Conservation (phyloP, 2,329 filamentous ascomycete species). For the Xylaria sp. region DNA sequence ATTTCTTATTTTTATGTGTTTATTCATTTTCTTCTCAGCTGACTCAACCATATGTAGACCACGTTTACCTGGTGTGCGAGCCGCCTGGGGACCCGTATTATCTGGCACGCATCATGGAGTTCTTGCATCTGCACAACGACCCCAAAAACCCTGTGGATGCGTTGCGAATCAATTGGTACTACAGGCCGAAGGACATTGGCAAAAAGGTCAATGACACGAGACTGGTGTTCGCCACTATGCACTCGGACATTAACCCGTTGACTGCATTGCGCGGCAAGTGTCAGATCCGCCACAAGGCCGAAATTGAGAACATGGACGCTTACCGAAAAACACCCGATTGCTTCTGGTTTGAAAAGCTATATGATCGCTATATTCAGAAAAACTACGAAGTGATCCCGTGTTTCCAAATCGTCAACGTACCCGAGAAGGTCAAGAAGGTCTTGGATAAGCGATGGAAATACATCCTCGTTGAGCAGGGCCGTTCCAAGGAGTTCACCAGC, state of each 20-base stretch:
- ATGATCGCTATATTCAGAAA: slow-evolving; percentile 97
- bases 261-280: slow-evolving; percentile 93
- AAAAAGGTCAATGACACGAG: slow-evolving; percentile 90
- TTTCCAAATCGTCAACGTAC: slow-evolving; percentile 91
- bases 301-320: slow-evolving; percentile 79
- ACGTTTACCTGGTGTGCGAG: slow-evolving; percentile 96
- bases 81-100: slow-evolving; percentile 98
- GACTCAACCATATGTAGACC: slow-evolving; percentile 49
- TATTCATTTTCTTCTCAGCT: slow-evolving; percentile 35
- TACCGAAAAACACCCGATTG: slow-evolving; percentile 83
- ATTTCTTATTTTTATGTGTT: slow-evolving; percentile 6
- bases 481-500: slow-evolving; percentile 92
- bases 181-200: slow-evolving; percentile 92
- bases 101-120: slow-evolving; percentile 97
- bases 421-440: slow-evolving; percentile 91
- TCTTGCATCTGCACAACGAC: slow-evolving; percentile 81
- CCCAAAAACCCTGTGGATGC: slow-evolving; percentile 75
- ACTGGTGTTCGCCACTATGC: slow-evolving; percentile 94
- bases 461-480: slow-evolving; percentile 90
- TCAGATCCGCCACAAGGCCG: slow-evolving; percentile 82
- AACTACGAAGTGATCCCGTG: slow-evolving; percentile 97
- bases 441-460: slow-evolving; percentile 96
- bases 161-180: slow-evolving; percentile 96
- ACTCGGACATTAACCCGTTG: slow-evolving; percentile 92
- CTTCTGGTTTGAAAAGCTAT: slow-evolving; percentile 98